These are phyloP conservation scores for Phytopythium kandeliae DNA, from an alignment of 352 stramenopile genomes.

Conservation along the genomic window DNA sequence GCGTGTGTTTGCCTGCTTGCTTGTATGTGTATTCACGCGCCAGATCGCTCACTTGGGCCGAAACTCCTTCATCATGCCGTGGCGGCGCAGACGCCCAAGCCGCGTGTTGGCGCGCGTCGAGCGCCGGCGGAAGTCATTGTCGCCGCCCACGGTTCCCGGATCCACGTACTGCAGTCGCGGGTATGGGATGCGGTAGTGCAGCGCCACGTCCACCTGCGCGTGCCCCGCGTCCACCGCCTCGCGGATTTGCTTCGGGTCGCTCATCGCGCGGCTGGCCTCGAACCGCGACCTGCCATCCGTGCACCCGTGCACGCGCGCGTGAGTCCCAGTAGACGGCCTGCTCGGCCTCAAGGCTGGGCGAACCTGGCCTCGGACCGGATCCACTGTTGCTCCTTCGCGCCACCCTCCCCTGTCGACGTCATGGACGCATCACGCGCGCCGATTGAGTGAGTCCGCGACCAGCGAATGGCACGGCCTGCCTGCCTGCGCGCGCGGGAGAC, in stretches of 20 bases:
- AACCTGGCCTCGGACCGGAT: conserved; percentile 66
- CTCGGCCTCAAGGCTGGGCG: too few species aligned
- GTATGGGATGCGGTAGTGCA: conserved; percentile 86
- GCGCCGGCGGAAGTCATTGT: conserved; percentile 56
- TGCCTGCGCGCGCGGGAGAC: too few species aligned
- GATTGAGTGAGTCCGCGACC: too few species aligned
- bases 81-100: conserved; percentile 34
- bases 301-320: neutral
- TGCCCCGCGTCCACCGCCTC: conserved; percentile 52
- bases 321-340: too few species aligned
- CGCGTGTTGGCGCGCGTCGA: conserved; percentile 51
- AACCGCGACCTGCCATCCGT: conserved; percentile 45
- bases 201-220: conserved; percentile 68
- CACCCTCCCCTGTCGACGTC: conserved; percentile 47
- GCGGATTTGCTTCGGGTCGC: conserved; percentile 22
- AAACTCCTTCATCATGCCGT: conserved; percentile 42
- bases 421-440: neutral
- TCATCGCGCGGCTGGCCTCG: conserved; percentile 51
- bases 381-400: conserved; percentile 48
- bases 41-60: conserved; percentile 11
- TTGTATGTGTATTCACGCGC: neutral
- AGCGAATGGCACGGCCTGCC: too few species aligned
- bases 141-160: conserved; percentile 66
- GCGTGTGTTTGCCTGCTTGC: too few species aligned
- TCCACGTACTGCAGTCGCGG: conserved; percentile 74